Conservation (phyloP, 208 protist species). For the Leishmania mexicana region DNA sequence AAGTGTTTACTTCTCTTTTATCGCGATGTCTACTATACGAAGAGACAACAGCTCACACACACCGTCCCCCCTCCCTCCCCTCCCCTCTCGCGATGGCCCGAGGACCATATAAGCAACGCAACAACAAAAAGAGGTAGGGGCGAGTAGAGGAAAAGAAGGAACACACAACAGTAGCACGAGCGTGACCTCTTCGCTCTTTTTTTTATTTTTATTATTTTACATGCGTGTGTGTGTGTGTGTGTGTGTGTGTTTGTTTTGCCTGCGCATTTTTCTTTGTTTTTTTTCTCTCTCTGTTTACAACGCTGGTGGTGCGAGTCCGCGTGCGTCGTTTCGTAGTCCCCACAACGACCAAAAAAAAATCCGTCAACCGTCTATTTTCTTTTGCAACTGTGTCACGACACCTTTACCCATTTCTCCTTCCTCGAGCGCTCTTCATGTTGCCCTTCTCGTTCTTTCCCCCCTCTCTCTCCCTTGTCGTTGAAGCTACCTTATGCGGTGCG, state of each 20-base stretch:
- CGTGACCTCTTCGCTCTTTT: neutral
- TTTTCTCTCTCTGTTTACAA: neutral
- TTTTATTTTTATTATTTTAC: neutral
- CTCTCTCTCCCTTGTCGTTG: neutral
- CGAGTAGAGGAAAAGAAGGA: neutral
- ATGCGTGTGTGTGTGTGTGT: neutral
- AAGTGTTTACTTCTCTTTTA: neutral
- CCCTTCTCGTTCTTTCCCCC: neutral
- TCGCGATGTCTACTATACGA: conserved; percentile 11
- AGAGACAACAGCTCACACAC: neutral
- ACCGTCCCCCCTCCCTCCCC: neutral
- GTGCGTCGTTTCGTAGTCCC: neutral
- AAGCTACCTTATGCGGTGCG: neutral
- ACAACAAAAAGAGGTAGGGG: neutral
- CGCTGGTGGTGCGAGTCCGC: neutral
- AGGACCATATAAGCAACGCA: neutral
- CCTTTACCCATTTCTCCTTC: neutral
- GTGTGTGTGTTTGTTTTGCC: neutral
- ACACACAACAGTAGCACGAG: neutral
- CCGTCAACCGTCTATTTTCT: neutral
- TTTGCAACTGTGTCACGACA: neutral
- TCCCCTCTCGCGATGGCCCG: neutral
- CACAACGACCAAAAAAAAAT: neutral
- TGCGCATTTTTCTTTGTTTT: neutral
- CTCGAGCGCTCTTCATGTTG: neutral